Conservation (phyloP, 805 yeast genomes). For the Groenewaldozyma salmanticensis region DNA sequence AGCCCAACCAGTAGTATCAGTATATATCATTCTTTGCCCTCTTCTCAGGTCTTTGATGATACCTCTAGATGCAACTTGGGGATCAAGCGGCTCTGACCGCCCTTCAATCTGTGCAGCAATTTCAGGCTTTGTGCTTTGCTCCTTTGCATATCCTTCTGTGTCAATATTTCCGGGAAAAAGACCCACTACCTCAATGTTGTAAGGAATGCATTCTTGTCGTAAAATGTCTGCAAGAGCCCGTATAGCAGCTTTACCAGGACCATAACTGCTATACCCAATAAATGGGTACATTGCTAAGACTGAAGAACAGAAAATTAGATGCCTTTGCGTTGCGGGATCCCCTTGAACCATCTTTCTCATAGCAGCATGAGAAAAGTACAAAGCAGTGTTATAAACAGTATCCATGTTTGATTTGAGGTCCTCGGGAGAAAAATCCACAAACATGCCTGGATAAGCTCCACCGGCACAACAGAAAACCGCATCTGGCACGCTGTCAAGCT, state of each 20-base stretch:
- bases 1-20: constrained; percentile 82
- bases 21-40: constrained; percentile 67
- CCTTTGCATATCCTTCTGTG: constrained; percentile 79
- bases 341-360: constrained; percentile 24
- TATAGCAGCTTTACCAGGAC: constrained; percentile 80
- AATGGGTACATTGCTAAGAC: constrained; percentile 77
- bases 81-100: constrained; percentile 58
- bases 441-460: constrained; percentile 66
- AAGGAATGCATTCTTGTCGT: constrained; percentile 70
- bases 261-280: constrained; percentile 85
- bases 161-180: constrained; percentile 84
- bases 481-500: constrained; percentile 45
- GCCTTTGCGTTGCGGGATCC: constrained; percentile 30
- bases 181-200: constrained; percentile 59
- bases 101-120: constrained; percentile 84
- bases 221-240: constrained; percentile 64
- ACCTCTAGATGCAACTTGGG: constrained; percentile 53
- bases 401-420: constrained; percentile 55
- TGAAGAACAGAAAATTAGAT: constrained; percentile 60
- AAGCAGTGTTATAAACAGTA: constrained; percentile 64
- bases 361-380: constrained; percentile 61
- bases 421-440: constrained; percentile 50
- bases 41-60: constrained; percentile 45
- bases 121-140: constrained; percentile 74
- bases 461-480: constrained; percentile 84